These are phyloP conservation scores for Cytospora chrysosperma DNA, from an alignment of 2,329 filamentous ascomycete species.

Conservation along the genomic window DNA sequence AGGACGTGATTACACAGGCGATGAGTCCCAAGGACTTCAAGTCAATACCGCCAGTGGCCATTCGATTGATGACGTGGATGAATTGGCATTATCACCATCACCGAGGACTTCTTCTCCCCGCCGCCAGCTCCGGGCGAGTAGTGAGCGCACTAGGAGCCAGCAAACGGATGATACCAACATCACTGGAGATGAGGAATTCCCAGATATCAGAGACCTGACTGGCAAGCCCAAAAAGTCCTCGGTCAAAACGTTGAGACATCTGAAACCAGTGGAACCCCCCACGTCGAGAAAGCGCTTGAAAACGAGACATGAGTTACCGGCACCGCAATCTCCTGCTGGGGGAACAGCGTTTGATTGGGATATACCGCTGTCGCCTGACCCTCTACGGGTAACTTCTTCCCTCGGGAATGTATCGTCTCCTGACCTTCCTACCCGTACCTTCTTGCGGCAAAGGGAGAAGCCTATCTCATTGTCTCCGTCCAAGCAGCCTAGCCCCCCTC, in stretches of 20 bases:
- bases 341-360: constrained; percentile 10
- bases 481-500: neutral
- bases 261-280: constrained; percentile 24
- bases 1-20: constrained; percentile 48
- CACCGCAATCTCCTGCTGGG: neutral
- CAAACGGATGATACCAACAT: constrained; percentile 35
- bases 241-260: constrained; percentile 27
- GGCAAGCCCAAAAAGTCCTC: constrained; percentile 22
- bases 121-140: constrained; percentile 29
- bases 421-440: neutral
- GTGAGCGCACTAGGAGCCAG: constrained; percentile 30
- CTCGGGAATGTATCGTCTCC: neutral
- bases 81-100: constrained; percentile 32
- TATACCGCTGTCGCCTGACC: constrained; percentile 10
- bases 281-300: constrained; percentile 30
- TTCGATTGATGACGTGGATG: constrained; percentile 28
- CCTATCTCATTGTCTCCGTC: neutral
- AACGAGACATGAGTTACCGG: neutral
- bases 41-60: constrained; percentile 38
- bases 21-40: constrained; percentile 37
- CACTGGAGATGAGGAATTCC: constrained; percentile 35
- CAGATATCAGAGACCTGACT: constrained; percentile 28
- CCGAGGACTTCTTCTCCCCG: constrained; percentile 31
- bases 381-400: neutral
- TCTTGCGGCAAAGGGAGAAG: neutral